Percentiles rank a stretch among this genome's conserved stretches.
These are phyloP conservation scores for Tulasnella sp. DNA, from an alignment of 768 basidiomycete genomes.

Conservation along the genomic window DNA sequence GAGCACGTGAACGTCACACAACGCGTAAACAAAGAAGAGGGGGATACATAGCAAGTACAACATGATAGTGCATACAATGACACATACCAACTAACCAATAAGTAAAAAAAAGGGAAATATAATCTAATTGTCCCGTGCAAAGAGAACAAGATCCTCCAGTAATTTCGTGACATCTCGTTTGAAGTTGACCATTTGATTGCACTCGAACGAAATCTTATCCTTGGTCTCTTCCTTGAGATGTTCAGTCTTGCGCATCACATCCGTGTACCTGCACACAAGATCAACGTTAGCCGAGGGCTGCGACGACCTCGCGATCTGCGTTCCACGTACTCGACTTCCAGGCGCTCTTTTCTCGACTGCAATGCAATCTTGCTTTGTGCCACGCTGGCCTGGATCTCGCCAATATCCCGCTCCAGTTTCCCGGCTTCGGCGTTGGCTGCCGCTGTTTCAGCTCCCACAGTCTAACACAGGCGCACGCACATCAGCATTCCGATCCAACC, in stretches of 20 bases:
- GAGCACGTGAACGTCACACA: background rate
- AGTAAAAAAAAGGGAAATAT: background rate
- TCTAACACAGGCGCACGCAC: slow-evolving; percentile 49
- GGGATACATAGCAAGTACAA: slow-evolving; percentile 1
- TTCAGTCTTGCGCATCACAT: slow-evolving; percentile 31
- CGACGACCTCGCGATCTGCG: background rate
- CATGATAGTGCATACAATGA: background rate
- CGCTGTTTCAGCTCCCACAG: slow-evolving; percentile 73
- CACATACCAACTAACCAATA: slow-evolving; percentile 7
- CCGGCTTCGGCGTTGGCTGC: slow-evolving; percentile 67
- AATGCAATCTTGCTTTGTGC: slow-evolving; percentile 81
- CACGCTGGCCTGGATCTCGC: slow-evolving; percentile 73
- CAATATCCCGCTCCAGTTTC: slow-evolving; percentile 70
- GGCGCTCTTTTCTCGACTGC: slow-evolving; percentile 71
- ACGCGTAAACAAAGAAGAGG: background rate
- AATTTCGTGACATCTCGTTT: slow-evolving; percentile 23
- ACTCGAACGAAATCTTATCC: slow-evolving; percentile 26
- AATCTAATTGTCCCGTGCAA: slow-evolving; percentile 30
- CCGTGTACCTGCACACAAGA: slow-evolving; percentile 23
- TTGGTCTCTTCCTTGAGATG: slow-evolving; percentile 33
- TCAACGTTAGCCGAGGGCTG: slow-evolving; percentile 18
- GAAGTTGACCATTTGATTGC: slow-evolving; percentile 31
- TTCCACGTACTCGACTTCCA: slow-evolving; percentile 72
- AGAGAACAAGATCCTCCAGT: slow-evolving; percentile 28
- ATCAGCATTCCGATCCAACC: background rate